phyloP scores from a whole-genome alignment of 2,329 filamentous ascomycete species.

The Fonsecaea multimorphosa region DNA sequence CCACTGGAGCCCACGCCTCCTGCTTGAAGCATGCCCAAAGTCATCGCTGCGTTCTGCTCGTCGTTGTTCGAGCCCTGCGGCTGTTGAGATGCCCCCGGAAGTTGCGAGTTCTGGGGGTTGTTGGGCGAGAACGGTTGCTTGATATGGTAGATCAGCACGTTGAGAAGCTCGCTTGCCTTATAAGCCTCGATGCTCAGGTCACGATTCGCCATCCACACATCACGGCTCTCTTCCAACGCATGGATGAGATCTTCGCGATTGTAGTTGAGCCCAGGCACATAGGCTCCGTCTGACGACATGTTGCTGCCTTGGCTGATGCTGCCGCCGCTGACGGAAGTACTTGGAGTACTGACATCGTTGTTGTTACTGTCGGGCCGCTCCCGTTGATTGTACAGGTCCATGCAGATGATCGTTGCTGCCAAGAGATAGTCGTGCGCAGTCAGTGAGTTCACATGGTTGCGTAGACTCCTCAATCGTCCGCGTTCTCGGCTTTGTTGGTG shows the following conservation, averaged over 20 bases:
- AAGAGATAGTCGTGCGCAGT: conserved; percentile 85
- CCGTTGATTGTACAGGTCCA: conserved; percentile 74
- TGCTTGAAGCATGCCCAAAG: conserved; percentile 67
- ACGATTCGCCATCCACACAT: conserved; percentile 79
- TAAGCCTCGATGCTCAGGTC: conserved; percentile 86
- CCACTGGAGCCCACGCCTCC: conserved; percentile 37
- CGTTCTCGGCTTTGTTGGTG: conserved; percentile 74
- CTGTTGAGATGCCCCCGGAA: conserved; percentile 19
- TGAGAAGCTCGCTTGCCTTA: conserved; percentile 82
- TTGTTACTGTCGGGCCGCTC: conserved; percentile 51
- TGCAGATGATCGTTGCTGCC: conserved; percentile 80
- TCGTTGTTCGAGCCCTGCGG: conserved; percentile 53
- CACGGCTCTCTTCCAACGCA: conserved; percentile 72
- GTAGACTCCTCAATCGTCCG: conserved; percentile 73
- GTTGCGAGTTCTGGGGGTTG: conserved; percentile 37
- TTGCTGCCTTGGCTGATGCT: conserved; percentile 36
- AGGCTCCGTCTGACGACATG: conserved; percentile 29
- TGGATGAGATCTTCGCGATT: conserved; percentile 74
- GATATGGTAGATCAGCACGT: conserved; percentile 82
- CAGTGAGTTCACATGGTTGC: conserved; percentile 79
- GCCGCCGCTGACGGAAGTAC: conserved; percentile 39
- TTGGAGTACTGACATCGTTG: conserved; percentile 55
- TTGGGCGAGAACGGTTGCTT: conserved; percentile 42
- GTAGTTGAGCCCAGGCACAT: conserved; percentile 35
- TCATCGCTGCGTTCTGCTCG: conserved; percentile 72